Percentiles rank a stretch among this genome's conserved stretches.
Evolutionary conservation across 768 basidiomycete species (phyloP).

Genomic region (Boletales sp.): DNA sequence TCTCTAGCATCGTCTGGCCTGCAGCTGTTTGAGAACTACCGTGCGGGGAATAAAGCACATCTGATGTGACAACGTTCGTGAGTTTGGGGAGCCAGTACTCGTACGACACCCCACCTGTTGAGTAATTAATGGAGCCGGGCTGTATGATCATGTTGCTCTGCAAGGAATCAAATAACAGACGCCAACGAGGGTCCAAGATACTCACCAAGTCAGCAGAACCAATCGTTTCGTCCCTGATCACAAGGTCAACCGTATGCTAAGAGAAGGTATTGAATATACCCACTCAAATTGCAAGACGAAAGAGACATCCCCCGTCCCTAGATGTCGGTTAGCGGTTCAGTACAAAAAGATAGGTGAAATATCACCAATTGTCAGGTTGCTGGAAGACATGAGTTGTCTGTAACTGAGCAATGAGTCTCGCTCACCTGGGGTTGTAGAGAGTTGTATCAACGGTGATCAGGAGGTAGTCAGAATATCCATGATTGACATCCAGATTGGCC

Average conservation of each 20-base stretch:
- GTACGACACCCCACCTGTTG: conserved; percentile 40
- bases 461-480: conserved; percentile 63
- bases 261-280: conserved; percentile 14
- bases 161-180: conserved; percentile 1
- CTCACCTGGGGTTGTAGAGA: conserved; percentile 63
- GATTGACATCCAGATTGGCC: conserved; percentile 58
- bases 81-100: neutral
- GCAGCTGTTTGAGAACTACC: conserved; percentile 46
- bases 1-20: conserved; percentile 56
- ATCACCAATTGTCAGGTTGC: conserved; percentile 38
- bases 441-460: conserved; percentile 61
- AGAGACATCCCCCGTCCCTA: conserved; percentile 57
- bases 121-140: conserved; percentile 55
- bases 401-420: neutral
- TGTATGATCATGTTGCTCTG: conserved; percentile 54
- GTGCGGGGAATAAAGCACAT: conserved; percentile 60
- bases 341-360: neutral
- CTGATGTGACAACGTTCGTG: conserved; percentile 24
- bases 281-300: conserved; percentile 58
- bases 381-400: conserved; percentile 6
- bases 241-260: neutral
- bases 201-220: conserved; percentile 57
- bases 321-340: conserved; percentile 37
- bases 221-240: conserved; percentile 45
- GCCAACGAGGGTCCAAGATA: neutral